Conservation (phyloP, 2,329 filamentous ascomycete species). For the Graphiopsis chlorocephala region DNA sequence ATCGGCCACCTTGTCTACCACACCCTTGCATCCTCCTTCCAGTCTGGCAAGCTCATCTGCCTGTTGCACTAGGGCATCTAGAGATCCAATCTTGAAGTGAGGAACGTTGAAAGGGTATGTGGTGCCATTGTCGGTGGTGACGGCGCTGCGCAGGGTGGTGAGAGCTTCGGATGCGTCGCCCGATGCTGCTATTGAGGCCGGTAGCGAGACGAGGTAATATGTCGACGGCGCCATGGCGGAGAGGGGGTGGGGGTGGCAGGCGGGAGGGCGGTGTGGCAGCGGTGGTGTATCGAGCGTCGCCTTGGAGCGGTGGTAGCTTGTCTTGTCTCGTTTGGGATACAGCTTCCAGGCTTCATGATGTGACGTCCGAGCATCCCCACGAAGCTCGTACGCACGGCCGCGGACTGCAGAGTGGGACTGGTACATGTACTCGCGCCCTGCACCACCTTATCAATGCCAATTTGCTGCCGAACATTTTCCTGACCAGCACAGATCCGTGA, state of each 20-base stretch:
- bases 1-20: conserved; percentile 85
- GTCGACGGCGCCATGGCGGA: conserved; percentile 45
- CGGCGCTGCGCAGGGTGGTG: conserved; percentile 67
- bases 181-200: conserved; percentile 79
- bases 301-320: conserved; percentile 16
- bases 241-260: not conserved
- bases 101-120: conserved; percentile 79
- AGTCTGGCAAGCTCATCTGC: conserved; percentile 93
- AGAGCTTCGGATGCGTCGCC: conserved; percentile 79
- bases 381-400: not conserved
- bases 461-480: not conserved
- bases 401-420: not conserved
- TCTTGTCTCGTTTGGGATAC: not conserved
- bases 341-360: conserved; percentile 8
- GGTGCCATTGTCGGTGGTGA: conserved; percentile 71
- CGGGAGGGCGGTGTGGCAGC: conserved; percentile 4
- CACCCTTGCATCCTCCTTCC: conserved; percentile 71
- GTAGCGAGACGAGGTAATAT: conserved; percentile 88
- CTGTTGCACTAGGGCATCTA: conserved; percentile 92
- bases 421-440: conserved; percentile 16
- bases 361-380: not conserved
- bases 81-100: conserved; percentile 94
- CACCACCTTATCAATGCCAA: not conserved
- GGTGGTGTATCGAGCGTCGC: not conserved
- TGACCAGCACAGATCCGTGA: not conserved